Base-by-base conservation (phyloP, 345 rosid species). In the Euphorbia tirucalli region DNA sequence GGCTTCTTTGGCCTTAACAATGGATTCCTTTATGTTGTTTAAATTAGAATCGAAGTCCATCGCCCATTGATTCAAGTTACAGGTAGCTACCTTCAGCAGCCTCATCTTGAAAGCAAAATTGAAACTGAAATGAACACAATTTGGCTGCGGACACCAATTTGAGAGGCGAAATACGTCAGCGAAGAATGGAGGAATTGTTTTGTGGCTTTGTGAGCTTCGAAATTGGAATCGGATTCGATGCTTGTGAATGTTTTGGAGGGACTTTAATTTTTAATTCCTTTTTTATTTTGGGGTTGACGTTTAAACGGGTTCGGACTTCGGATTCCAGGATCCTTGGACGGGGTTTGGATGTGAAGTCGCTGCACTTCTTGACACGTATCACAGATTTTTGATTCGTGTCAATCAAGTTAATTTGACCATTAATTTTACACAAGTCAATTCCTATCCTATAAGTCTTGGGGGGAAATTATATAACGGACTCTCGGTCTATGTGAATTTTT, bases 21-120 rank as follows among this genome's bases (percentile, higher is more conserved):
- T 92, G 0, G 99, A 95, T 56, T 86, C 86, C 83, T 92, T 90
- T 24, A 89, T 90, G 81, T 95, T 85, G 74, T 85, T 87, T 80
- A 89, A 66, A 65, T 95, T 92, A 79, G 84, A 85, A 11, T 90
- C 93, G 64, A 92, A 95, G 31, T 95, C 99, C 97, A 92, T 89
- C 0, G 99, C 96, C 99, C 99, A 92, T 77, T 95, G 96, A 83
- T 92, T 92, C 81, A 92, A 61, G 83, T 92, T 95, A 78, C 99
- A 92, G 22, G 96, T 95, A 1, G 97, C 96, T 0, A 89, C 87
- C 68, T 85, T 90, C 82, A 90, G 71, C 71, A 92, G 80, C 87
- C 97, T 90, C 99, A 92, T 89, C 78, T 43, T 48, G 43, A 3
- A 49, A 28, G 48, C 35, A 15, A n/a, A 52, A n/a, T 7, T 52